Evolutionary conservation across 495 filamentous ascomycete species (phyloP), one percentile per base, ranked within the genome.

Genomic region (Collariella sp.): DNA sequence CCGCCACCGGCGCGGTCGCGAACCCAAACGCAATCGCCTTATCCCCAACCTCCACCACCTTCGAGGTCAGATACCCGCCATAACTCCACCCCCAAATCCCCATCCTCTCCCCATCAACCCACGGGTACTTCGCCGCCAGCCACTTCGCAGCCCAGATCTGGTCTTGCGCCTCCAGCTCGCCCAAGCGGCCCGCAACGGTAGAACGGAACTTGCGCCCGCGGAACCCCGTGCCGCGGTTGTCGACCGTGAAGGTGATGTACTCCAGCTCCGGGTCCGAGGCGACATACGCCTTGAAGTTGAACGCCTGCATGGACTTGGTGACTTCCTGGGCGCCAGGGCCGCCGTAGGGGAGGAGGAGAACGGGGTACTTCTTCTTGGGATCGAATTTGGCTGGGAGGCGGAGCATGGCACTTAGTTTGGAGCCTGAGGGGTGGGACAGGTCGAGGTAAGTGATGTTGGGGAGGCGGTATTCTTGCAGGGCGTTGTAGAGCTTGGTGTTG

Each of bases 71-170:
- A 61, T 81, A 84, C 1, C 81, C 81, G 5, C 81, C 81, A 49
- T 72, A 83, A 12, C 70, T 75, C 79, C 77, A 82, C 0, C 81
- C 81, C 69, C 75, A 81, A 43, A 83, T 78, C 1, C 69, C 76
- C 23, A 84, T 78, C 33, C 76, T 66, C 39, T 66, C 60, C 15
- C 59, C 55, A 54, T 83, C 77, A 42, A 83, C 70, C 51, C 72
- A 81, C 0, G 58, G 11, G 31, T 73, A 59, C 39, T 64, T 64
- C 33, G 62, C 64, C n/a, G 67, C 65, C 9, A 76, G 68, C 55
- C 72, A 59, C 44, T 70, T 65, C 1, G 78, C 79, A 0, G 77
- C 78, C 72, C 74, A 80, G 51, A 82, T 70, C 59, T 83, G 80
- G 58, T 83, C 79, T 5, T 62, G 56, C 15, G 79, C 74, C 52